phyloP scores from a whole-genome alignment of 345 rosid species.

The Gossypium longicalyx region DNA sequence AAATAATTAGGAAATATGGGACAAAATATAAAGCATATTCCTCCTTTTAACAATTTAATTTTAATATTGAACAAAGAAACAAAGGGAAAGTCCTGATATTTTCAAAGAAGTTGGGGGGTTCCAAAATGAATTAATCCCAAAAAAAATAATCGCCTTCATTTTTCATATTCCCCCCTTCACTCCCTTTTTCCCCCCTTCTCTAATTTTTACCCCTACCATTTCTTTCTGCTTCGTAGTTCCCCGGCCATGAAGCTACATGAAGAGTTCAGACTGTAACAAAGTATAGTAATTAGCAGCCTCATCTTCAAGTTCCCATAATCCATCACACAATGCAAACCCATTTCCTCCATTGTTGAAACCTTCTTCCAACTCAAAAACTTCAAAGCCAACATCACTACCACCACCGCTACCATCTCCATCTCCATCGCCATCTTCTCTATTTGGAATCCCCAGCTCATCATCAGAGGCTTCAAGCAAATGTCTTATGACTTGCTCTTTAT shows the following conservation, averaged over 20 bases:
- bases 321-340: slow-evolving; percentile 43
- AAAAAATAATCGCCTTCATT: slow-evolving; percentile 8
- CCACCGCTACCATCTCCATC: neutral
- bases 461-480: slow-evolving; percentile 83
- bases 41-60: neutral
- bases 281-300: slow-evolving; percentile 62
- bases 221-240: neutral
- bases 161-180: neutral
- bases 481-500: slow-evolving; percentile 53
- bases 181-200: slow-evolving; percentile 5
- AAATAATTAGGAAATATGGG: neutral
- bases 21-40: neutral
- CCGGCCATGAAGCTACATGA: slow-evolving; percentile 31
- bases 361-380: slow-evolving; percentile 19
- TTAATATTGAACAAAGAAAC: neutral
- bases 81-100: neutral
- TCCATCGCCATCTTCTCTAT: slow-evolving; percentile 19
- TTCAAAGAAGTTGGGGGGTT: slow-evolving; percentile 3
- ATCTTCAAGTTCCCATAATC: slow-evolving; percentile 77
- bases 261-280: slow-evolving; percentile 57
- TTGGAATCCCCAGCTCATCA: slow-evolving; percentile 88
- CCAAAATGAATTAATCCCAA: slow-evolving; percentile 22
- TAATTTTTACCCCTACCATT: slow-evolving; percentile 14
- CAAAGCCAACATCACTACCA: slow-evolving; percentile 7
- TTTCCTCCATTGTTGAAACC: slow-evolving; percentile 24